Base-by-base conservation (phyloP, 202 grass and related monocot genomes). In the Cymbopogon flexuosus region DNA sequence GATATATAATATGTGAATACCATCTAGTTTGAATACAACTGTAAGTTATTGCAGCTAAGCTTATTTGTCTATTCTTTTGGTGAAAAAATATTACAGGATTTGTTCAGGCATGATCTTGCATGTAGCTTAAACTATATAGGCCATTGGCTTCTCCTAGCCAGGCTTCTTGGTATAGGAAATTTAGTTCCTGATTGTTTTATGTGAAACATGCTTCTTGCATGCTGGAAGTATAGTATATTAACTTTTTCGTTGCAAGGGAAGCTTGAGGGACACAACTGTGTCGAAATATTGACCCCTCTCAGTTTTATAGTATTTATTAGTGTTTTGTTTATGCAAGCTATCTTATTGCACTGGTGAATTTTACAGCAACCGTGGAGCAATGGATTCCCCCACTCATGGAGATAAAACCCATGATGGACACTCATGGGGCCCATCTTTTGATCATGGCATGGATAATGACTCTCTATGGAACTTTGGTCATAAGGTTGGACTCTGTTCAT, bases 401-500 rank as follows among this genome's bases (percentile, higher is more conserved):
- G 89, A 94, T 49, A 94, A 92, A 77, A 47, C 64, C 75, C 58
- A 80, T 49, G 85, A 60, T 72, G 84, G 87, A 52, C 84, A 82
- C 86, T 93, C 82, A 78, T 91, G 87, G 85, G 90, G 85, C 31
- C 92, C 92, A 83, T 87, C 92, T 10, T 99, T 99, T 81, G 96
- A 99, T 90, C 87, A 83, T 80, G 80, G 83, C 67, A 91, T 84
- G 81, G 96, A 96, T 82, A 86, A 88, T 47, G 92, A 99, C 41
- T 91, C 96, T 5, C 79, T 93, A 21, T 99, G 96, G 96, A 91
- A 90, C 83, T 96, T 93, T 66, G 79, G 79, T 79, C 79, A 87
- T 66, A 94, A 97, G 89, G 94, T 92, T 73, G 56, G 83, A 60
- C 65, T 79, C 39, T 19, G 1, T 49, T 63, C 45, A 51, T 56